Evolutionary conservation across 306 rosid species (phyloP).

Genomic region (Dicorynia guianensis): DNA sequence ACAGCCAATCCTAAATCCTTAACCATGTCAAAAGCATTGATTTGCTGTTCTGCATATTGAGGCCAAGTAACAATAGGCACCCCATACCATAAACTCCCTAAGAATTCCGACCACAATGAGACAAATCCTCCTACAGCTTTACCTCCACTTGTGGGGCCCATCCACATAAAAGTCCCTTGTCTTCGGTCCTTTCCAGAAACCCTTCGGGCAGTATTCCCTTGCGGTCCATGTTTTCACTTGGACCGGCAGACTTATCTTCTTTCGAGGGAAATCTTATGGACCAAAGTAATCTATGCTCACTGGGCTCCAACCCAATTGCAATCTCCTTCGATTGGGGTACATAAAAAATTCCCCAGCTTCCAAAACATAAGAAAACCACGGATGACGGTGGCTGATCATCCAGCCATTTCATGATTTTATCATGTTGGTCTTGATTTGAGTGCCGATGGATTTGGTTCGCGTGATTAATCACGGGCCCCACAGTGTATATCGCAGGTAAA

Average conservation of each 20-base stretch:
- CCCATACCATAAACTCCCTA: constrained; percentile 34
- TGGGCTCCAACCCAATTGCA: constrained; percentile 45
- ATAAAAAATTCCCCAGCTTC: constrained; percentile 45
- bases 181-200: background rate
- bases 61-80: constrained; percentile 44
- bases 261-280: constrained; percentile 1
- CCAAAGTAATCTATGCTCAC: constrained; percentile 36
- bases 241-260: background rate
- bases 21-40: constrained; percentile 32
- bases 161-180: constrained; percentile 27
- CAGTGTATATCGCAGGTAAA: constrained; percentile 43
- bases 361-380: constrained; percentile 57
- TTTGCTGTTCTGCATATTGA: constrained; percentile 22
- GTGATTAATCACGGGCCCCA: constrained; percentile 46
- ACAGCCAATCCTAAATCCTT: constrained; percentile 24
- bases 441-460: background rate
- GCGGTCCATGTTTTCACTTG: background rate
- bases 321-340: constrained; percentile 45
- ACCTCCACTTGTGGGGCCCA: constrained; percentile 44
- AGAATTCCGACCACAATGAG: constrained; percentile 44
- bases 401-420: constrained; percentile 45
- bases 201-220: constrained; percentile 17
- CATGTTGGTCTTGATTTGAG: background rate
- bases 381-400: constrained; percentile 47
- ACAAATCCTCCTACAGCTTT: constrained; percentile 21